Base-by-base conservation (phyloP, 768 basidiomycete species). In the Boletus speciosus region DNA sequence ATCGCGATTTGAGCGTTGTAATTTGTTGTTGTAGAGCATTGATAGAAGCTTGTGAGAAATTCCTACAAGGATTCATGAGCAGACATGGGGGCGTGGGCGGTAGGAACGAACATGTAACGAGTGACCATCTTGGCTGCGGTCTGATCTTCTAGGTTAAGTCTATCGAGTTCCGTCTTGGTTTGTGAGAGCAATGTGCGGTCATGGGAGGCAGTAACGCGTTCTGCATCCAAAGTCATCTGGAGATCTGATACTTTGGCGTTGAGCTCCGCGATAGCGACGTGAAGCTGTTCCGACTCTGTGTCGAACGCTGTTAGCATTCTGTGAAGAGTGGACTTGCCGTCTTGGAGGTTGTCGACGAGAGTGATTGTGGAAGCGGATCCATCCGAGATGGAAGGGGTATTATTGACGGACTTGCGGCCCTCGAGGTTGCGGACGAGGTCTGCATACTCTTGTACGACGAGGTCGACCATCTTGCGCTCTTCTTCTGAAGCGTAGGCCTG, bases 61-160 rank as follows among this genome's bases (percentile, higher is more conserved):
- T 87, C 90, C 90, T 91, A 56, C 3, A 3, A 12, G 25, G 9
- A 54, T 36, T 11, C 3, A 10, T 58, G 51, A 58, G 41, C 46
- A 58, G n/a, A 50, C 5, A 32, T 7, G 19, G 47, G 0, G 52
- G 25, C 0, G 10, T 16, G 29, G 5, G 39, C 4, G 16, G 15
- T 15, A 37, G n/a, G 7, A 34, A 74, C 84, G 51, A 60, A 90
- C 90, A 92, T 93, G 66, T 93, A 93, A 36, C 88, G 81, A 27
- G 88, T 82, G 29, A 93, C 90, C 81, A 92, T 88, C 62, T 84
- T 88, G 12, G 85, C 84, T 3, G 90, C 90, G 0, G 85, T 80
- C n/a, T 75, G 79, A 52, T 92, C 88, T 46, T 91, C 87, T 16
- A 82, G 66, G 58, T 75, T 72, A 44, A 81, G 73, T 60, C 73